These are phyloP conservation scores for Tremellales sp. DNA, from an alignment of 1,284 basidiomycete genomes.

Conservation along the genomic window DNA sequence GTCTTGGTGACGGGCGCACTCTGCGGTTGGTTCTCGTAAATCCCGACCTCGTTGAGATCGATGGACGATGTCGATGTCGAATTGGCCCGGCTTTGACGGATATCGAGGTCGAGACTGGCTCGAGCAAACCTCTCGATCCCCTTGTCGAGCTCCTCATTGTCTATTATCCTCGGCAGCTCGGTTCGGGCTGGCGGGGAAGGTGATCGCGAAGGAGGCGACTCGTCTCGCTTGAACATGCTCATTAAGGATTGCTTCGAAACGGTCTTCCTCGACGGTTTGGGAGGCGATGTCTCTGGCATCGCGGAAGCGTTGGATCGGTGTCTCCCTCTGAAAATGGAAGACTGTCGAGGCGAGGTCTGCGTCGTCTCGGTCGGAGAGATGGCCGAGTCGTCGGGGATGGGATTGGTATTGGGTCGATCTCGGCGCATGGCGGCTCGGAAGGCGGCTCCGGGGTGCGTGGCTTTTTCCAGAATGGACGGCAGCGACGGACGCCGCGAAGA, in stretches of 20 bases:
- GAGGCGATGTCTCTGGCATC: slow-evolving; percentile 4
- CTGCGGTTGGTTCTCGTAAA: slow-evolving; percentile 4
- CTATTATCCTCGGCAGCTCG: slow-evolving; percentile 24
- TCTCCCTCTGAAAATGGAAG: slow-evolving; percentile 23
- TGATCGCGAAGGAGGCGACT: slow-evolving; percentile 42
- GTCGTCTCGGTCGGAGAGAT: slow-evolving; percentile 5
- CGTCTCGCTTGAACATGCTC: slow-evolving; percentile 38
- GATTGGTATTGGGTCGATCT: slow-evolving; percentile 11
- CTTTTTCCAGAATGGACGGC: slow-evolving; percentile 48
- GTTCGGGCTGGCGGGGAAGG: slow-evolving; percentile 35
- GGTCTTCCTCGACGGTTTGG: slow-evolving; percentile 8
- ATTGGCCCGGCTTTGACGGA: slow-evolving; percentile 15
- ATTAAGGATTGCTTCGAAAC: slow-evolving; percentile 33
- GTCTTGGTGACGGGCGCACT: slow-evolving; percentile 41
- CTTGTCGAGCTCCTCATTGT: slow-evolving; percentile 36
- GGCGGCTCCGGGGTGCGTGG: slow-evolving; percentile 37
- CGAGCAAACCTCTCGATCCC: slow-evolving; percentile 40
- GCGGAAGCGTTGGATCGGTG: slow-evolving; percentile 14
- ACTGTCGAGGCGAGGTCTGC: slow-evolving; percentile 8
- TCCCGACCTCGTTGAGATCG: slow-evolving; percentile 2
- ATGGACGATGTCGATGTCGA: slow-evolving; percentile 11
- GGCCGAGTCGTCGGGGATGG: slow-evolving; percentile 3
- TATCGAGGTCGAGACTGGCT: slow-evolving; percentile 38
- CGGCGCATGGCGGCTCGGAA: slow-evolving; percentile 35
- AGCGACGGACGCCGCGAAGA: slow-evolving; percentile 44